Base-by-base conservation (phyloP, 75 land plant species). In the Sequoia sempervirens region DNA sequence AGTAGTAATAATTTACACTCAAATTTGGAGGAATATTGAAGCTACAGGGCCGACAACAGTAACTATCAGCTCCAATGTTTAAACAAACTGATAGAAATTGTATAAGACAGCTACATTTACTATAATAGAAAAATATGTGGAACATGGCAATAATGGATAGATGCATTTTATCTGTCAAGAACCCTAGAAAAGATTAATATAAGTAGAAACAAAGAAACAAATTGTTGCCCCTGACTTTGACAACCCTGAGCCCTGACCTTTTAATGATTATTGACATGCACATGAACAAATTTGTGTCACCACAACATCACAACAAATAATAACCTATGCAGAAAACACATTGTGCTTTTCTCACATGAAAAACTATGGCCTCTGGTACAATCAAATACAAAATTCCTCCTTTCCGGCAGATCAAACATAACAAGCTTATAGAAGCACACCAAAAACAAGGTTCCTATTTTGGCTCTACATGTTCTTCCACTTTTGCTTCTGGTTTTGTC, bases 321-420 rank as follows among this genome's bases (percentile, higher is more conserved):
- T 78, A 78, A 78, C 14, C 50, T 45, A 78, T n/a, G 52, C 50
- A n/a, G 80, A 47, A 23, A 45, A 11, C 47, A 10, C 46, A 78
- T 47, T 45, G 45, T 2, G n/a, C 30, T 10, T 45, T 78, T 78
- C 50, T 78, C 12, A 78, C 80, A 26, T 78, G 12, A 45, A 26
- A 50, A 45, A 78, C 80, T 78, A 78, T 78, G 11, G 50, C 80
- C 30, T 45, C 80, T 45, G 80, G 47, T 78, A 78, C 9, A 78
- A 23, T 78, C 50, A 78, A 36, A n/a, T 18, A 43, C 50, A 78
- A 78, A 78, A 45, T 17, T 78, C 45, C 46, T 40, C 41, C 46
- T 10, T 23, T 36, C n/a, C 4, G 50, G 47, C 30, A n/a, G 80
- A 45, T 78, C 47, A n/a, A 78, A 78, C 80, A 78, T 78, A 45